Base-by-base conservation (phyloP, 306 rosid species). In the Trichosanthes cucumerina region DNA sequence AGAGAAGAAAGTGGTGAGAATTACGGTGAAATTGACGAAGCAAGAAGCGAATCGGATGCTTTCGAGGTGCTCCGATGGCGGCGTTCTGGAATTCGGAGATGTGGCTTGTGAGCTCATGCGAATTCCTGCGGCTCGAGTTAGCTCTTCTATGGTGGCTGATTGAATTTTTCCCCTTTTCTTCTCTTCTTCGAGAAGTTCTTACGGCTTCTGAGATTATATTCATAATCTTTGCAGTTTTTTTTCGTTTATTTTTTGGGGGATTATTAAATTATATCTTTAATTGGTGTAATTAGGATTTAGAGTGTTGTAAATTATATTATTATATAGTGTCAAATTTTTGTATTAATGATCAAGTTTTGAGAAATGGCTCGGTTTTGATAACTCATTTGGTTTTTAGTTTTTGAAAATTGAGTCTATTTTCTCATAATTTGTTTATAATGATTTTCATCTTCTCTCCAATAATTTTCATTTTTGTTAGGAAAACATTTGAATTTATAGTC, bases 21-120 rank as follows among this genome's bases (percentile, higher is more conserved):
- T 78, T 11, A 78, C 14, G 31, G 73, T 78, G 73, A 78, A 78
- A 68, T 28, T 78, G 49, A 78, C 80, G 44, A 78, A 62, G 46
- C 19, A 78, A 62, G 72, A 78, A 78, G 80, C 80, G 33, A 15
- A 62, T 78, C 80, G 80, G 6, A 62, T 78, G 69, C 73, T 78
- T 15, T 59, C 80, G 59, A 78, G 56, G 47, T 78, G 80, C 73
- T 58, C 58, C 24, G 16, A 78, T 26, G 80, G 74, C 14, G 80
- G 80, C 14, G 44, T 63, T 31, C 58, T 78, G 11, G 74, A 78
- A 10, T n/a, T 78, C n/a, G 19, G 70, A 46, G 80, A 78, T 64
- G 60, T 63, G n/a, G 80, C 80, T 12, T 41, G 44, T 26, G 80
- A 78, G 33, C 80, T 78, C 43, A 24, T 43, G 28, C 74, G 50